Evolutionary conservation across 2,329 filamentous ascomycete genomes (phyloP), one percentile per base, ranked within the genome.

Genomic region (Colletotrichum melonis): DNA sequence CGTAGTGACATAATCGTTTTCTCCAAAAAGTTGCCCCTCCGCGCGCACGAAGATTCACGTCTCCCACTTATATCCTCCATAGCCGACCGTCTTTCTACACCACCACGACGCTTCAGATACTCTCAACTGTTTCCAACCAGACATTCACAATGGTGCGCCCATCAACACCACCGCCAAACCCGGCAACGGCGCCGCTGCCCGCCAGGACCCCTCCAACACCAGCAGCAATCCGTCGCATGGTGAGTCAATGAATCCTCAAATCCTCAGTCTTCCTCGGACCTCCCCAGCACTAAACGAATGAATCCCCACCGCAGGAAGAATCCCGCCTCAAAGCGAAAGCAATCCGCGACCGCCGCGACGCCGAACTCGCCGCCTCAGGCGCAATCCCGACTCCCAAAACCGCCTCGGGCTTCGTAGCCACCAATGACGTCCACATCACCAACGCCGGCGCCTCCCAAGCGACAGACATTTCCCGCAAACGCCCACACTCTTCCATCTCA

Each of bases 291-390:
- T 38, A 77, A 57, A 78, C 73, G 1, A 2, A 30, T 4, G 32
- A 35, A 35, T 14, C 46, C 5, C 24, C 7, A 8, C 24, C 22
- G 7, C 72, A 97, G 94, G 96, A 98, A 90, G 92, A 96, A 81
- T 95, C 92, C 78, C 91, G 96, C 24, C 89, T 98, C 35, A 94
- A 92, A 83, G 94, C 97, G 68, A 98, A 98, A 88, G 95, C 95
- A 2, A 87, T 95, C 22, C 93, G 94, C 71, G 91, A 94, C 76
- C 92, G 93, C 78, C 89, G 89, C 72, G 91, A 95, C 78, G 91
- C 92, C 42, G 90, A 92, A 72, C 83, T 86, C 74, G 86, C 85
- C 78, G 82, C 86, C 73, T 78, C 86, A 63, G 84, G 86, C 75
- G 81, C 81, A 57, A 81, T 85, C 11, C 78, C 84, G 22, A 81